Conservation (phyloP, 164 flowering plant genomes). For the Santalum album region DNA sequence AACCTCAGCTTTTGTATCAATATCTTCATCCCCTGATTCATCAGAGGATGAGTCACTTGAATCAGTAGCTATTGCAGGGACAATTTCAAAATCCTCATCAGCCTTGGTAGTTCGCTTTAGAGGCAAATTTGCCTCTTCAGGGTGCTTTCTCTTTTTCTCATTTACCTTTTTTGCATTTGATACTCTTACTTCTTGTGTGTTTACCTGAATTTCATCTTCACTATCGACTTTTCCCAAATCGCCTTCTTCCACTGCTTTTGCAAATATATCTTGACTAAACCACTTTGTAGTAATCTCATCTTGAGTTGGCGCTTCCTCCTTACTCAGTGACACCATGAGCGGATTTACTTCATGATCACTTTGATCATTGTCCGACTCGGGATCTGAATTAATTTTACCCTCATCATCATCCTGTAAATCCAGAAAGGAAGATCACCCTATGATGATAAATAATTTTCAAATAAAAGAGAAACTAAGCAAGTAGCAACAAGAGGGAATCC, state of each 20-base stretch:
- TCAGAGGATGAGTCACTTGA: constrained; percentile 70
- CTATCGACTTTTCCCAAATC: constrained; percentile 32
- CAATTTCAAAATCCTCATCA: constrained; percentile 70
- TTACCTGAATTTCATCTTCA: constrained; percentile 68
- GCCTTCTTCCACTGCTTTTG: constrained; percentile 50
- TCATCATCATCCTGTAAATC: constrained; percentile 38
- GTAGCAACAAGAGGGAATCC: no score
- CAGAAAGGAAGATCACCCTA: constrained; percentile 1
- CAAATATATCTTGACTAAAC: constrained; percentile 88
- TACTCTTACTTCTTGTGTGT: constrained; percentile 15
- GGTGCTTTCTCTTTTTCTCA: constrained; percentile 8
- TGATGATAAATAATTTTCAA: neutral
- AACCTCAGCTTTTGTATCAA: constrained; percentile 61
- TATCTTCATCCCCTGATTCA: constrained; percentile 57
- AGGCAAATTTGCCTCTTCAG: constrained; percentile 7
- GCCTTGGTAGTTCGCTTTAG: constrained; percentile 17
- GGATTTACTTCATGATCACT: constrained; percentile 66
- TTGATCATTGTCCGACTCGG: constrained; percentile 62
- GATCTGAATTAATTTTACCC: constrained; percentile 27
- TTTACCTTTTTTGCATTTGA: constrained; percentile 16
- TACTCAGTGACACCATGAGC: constrained; percentile 63
- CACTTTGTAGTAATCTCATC: constrained; percentile 66
- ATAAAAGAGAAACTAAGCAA: no score
- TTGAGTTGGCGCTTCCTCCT: constrained; percentile 42
- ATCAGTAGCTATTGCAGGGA: constrained; percentile 74